Percentiles rank a stretch among this genome's conserved stretches.
phyloP scores from a whole-genome alignment of 164 flowering plant species.

The Macadamia integrifolia region DNA sequence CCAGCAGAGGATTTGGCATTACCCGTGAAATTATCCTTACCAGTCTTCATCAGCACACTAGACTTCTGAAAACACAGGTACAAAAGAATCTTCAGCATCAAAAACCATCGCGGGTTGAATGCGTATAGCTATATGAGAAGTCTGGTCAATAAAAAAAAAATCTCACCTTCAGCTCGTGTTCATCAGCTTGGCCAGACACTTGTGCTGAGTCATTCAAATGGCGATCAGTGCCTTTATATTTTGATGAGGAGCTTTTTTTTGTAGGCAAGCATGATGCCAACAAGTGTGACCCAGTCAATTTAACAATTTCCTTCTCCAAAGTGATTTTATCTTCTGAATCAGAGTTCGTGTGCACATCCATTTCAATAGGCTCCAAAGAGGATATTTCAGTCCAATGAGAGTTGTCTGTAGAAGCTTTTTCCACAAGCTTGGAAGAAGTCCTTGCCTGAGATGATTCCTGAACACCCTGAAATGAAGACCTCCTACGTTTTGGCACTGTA shows the following conservation, averaged over 20 bases:
- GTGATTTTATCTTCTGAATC: slow-evolving; percentile 24
- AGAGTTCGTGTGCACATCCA: slow-evolving; percentile 22
- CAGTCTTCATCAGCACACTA: slow-evolving; percentile 16
- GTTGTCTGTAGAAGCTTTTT: slow-evolving; percentile 20
- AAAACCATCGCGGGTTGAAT: not conserved
- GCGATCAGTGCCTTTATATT: slow-evolving; percentile 26
- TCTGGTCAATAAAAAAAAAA: slow-evolving; percentile 9
- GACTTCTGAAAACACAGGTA: slow-evolving; percentile 27
- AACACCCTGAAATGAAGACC: slow-evolving; percentile 43
- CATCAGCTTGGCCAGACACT: slow-evolving; percentile 23
- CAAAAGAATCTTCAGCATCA: slow-evolving; percentile 1
- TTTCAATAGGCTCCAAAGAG: slow-evolving; percentile 17
- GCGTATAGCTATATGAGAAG: not conserved
- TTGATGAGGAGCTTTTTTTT: slow-evolving; percentile 29
- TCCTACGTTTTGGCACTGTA: slow-evolving; percentile 52
- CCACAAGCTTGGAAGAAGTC: slow-evolving; percentile 22
- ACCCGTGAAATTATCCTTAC: slow-evolving; percentile 13
- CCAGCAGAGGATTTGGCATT: slow-evolving; percentile 29
- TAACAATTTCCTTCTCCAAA: slow-evolving; percentile 15
- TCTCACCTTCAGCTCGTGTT: slow-evolving; percentile 35
- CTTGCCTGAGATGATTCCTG: slow-evolving; percentile 27
- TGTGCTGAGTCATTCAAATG: slow-evolving; percentile 18
- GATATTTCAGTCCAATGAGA: slow-evolving; percentile 9
- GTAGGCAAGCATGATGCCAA: slow-evolving; percentile 32
- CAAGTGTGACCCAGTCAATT: slow-evolving; percentile 32